Evolutionary conservation across 2,329 filamentous ascomycete species (phyloP), one percentile per base, ranked within the genome.

Genomic region (Aureobasidium namibiae): DNA sequence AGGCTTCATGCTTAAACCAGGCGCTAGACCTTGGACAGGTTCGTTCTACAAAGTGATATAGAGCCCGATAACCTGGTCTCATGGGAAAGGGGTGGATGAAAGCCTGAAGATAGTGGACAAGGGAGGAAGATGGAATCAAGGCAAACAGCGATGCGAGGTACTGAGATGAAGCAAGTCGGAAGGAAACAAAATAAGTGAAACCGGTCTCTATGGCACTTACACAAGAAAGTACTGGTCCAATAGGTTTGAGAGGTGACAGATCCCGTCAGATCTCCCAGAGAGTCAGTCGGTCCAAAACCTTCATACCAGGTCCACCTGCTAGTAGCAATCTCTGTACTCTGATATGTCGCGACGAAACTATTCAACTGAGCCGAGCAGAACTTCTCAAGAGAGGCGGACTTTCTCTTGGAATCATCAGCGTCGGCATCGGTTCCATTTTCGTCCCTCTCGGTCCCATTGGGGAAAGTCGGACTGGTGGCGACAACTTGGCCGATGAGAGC

Each of bases 201-300:
- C 16, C 11, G 18, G 13, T 9, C 7, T 24, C 9, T 6, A 34
- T 21, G 23, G 6, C 6, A 49, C 60, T 45, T 58, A 62, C 61
- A 62, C 2, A 56, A 49, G 33, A 57, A 60, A 9, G 61, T 62
- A 33, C 52, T 57, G 10, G 61, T 62, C 52, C 53, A 62, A 24
- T 59, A 56, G 13, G 58, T 57, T 42, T 58, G 53, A 5, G 61
- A 60, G 7, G 61, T 62, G 13, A 62, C 58, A 18, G 57, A 49
- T 31, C 61, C 61, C 21, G 53, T 62, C 36, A 62, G 23, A 24
- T 33, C 26, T 7, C 61, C 61, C 39, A 46, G 24, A 14, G 58
- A 58, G 31, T 62, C 58, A 13, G 61, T 62, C 10, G 61, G 58
- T 46, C 61, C 61, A 44, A 58, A 62, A 2, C 61, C 61, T 58